Percentiles rank a stretch among this genome's conserved stretches.
Evolutionary conservation across 2,329 filamentous ascomycete species (phyloP).

Genomic region (Endocalyx cinctus): DNA sequence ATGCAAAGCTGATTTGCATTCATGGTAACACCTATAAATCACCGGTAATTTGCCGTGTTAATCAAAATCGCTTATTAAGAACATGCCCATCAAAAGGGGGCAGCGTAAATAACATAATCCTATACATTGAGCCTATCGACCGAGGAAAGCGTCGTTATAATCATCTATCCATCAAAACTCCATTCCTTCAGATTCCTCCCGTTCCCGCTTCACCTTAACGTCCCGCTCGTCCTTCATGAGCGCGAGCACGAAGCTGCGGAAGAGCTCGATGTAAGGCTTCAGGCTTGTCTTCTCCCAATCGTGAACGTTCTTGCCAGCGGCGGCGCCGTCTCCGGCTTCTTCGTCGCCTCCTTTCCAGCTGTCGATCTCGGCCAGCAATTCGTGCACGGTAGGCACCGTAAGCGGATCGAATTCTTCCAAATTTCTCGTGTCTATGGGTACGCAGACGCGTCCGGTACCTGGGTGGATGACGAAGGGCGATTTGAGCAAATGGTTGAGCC

Average conservation of each 20-base stretch:
- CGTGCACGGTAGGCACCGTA: constrained; percentile 80
- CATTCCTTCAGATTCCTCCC: constrained; percentile 46
- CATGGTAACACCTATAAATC: too few relatives aligned
- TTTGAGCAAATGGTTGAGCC: constrained; percentile 96
- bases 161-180: constrained; percentile 52
- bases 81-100: too few relatives aligned
- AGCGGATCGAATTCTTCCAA: constrained; percentile 85
- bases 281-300: constrained; percentile 98
- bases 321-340: constrained; percentile 1
- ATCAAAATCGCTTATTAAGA: too few relatives aligned
- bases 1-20: too few relatives aligned
- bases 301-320: constrained; percentile 41
- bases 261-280: constrained; percentile 88
- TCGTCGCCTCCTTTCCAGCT: constrained; percentile 47
- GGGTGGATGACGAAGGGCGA: constrained; percentile 95
- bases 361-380: constrained; percentile 81
- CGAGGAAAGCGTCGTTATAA: too few relatives aligned
- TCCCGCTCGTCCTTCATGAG: constrained; percentile 73
- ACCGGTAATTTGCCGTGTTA: too few relatives aligned
- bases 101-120: too few relatives aligned
- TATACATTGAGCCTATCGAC: too few relatives aligned
- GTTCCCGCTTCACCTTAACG: constrained; percentile 49
- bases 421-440: constrained; percentile 75
- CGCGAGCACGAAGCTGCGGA: constrained; percentile 72
- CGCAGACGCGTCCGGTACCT: constrained; percentile 88